phyloP scores from a whole-genome alignment of 352 stramenopile genomes.

The Phytopythium boreale region DNA sequence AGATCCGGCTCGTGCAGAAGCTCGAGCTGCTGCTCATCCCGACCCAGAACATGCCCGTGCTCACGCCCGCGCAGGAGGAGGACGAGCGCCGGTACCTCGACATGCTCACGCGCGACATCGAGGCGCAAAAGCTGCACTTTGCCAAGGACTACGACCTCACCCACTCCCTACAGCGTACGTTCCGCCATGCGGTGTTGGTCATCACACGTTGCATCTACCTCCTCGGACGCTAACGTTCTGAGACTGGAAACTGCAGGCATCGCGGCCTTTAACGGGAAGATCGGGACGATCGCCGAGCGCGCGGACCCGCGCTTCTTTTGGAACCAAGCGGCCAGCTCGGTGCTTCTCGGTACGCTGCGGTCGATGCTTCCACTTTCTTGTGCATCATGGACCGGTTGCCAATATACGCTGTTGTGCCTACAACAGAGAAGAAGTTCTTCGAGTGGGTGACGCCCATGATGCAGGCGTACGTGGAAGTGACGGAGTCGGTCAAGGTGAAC shows the following conservation, averaged over 20 bases:
- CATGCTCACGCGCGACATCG: constrained; percentile 59
- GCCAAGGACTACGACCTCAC: constrained; percentile 74
- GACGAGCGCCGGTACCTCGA: constrained; percentile 59
- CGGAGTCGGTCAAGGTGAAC: constrained; percentile 41
- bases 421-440: constrained; percentile 69
- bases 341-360: constrained; percentile 48
- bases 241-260: no score
- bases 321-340: constrained; percentile 79
- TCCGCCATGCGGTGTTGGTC: no score
- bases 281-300: constrained; percentile 54
- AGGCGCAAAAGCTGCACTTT: constrained; percentile 70
- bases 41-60: constrained; percentile 47
- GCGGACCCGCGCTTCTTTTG: constrained; percentile 92
- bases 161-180: constrained; percentile 71
- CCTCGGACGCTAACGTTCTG: no score
- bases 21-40: constrained; percentile 69
- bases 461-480: constrained; percentile 59
- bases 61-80: constrained; percentile 49
- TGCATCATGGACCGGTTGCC: not conserved
- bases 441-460: constrained; percentile 81
- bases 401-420: not conserved
- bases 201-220: no score
- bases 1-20: constrained; percentile 54
- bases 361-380: not conserved
- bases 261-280: constrained; percentile 43